Evolutionary conservation across 306 rosid genomes (phyloP).

Genomic region (Fragaria nilgerrensis): DNA sequence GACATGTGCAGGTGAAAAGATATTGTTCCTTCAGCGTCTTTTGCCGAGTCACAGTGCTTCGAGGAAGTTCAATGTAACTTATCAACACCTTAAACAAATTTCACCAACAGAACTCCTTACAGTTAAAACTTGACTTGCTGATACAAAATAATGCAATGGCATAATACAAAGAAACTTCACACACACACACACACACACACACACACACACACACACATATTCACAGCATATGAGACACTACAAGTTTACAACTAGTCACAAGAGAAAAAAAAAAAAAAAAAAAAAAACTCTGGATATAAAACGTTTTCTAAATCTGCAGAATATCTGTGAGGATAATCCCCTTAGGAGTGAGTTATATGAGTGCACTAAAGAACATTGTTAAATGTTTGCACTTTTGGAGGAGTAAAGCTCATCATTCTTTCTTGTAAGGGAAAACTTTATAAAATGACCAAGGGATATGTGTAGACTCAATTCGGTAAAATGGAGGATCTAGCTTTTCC

Average conservation of each 20-base stretch:
- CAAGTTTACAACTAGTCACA: too few species aligned
- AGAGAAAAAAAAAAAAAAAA: too few species aligned
- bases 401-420: background rate
- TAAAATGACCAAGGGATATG: background rate
- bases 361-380: background rate
- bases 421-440: background rate
- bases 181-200: too few species aligned
- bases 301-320: background rate
- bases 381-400: background rate
- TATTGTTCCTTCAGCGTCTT: conserved; percentile 75
- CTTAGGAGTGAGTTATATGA: background rate
- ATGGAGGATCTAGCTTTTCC: background rate
- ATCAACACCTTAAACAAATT: conserved; percentile 52
- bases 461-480: background rate
- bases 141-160: background rate
- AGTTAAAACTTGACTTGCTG: conserved; percentile 10
- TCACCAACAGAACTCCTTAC: conserved; percentile 23
- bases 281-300: background rate
- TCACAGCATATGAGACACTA: too few species aligned
- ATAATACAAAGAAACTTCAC: too few species aligned
- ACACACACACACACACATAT: too few species aligned
- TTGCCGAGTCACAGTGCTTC: conserved; percentile 78
- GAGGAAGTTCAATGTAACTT: conserved; percentile 83
- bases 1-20: conserved; percentile 68
- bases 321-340: background rate